Evolutionary conservation across 257 asterid species (phyloP).

Genomic region (Striga asiatica): DNA sequence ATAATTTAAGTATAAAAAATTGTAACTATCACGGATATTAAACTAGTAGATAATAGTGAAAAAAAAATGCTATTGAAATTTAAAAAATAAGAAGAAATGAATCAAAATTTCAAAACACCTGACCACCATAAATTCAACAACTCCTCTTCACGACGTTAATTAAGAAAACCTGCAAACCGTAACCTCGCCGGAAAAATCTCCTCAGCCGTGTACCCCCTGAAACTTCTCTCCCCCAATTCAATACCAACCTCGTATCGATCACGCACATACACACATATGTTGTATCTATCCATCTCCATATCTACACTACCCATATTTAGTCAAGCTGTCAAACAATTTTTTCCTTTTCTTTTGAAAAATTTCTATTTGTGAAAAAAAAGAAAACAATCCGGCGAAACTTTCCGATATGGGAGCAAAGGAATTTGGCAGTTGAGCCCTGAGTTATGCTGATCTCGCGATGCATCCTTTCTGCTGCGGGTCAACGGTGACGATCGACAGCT

Average conservation of each 20-base stretch:
- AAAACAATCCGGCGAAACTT: not conserved
- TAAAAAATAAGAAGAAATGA: too few relatives aligned
- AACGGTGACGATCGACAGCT: conserved; percentile 28
- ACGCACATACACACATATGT: not conserved
- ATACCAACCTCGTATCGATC: conserved; percentile 14
- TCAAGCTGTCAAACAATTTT: not conserved
- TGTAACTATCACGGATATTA: too few relatives aligned
- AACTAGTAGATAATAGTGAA: too few relatives aligned
- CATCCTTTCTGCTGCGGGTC: conserved; percentile 51
- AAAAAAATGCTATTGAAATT: too few relatives aligned
- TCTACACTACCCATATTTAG: conserved; percentile 4
- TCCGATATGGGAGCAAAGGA: not conserved
- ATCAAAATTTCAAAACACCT: not conserved
- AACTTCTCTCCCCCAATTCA: conserved; percentile 29
- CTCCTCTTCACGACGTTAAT: conserved; percentile 17
- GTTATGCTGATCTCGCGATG: conserved; percentile 24
- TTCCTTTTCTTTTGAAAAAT: not conserved
- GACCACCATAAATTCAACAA: conserved; percentile 17
- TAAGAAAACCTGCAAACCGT: too few relatives aligned
- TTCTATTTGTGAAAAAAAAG: too few relatives aligned
- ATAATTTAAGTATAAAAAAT: too few relatives aligned
- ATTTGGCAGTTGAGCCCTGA: not conserved
- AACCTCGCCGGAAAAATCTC: conserved; percentile 30
- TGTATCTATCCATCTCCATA: conserved; percentile 11
- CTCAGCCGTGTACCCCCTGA: conserved; percentile 18